phyloP scores from a whole-genome alignment of 768 basidiomycete genomes.

The Lentinula guzmanii region DNA sequence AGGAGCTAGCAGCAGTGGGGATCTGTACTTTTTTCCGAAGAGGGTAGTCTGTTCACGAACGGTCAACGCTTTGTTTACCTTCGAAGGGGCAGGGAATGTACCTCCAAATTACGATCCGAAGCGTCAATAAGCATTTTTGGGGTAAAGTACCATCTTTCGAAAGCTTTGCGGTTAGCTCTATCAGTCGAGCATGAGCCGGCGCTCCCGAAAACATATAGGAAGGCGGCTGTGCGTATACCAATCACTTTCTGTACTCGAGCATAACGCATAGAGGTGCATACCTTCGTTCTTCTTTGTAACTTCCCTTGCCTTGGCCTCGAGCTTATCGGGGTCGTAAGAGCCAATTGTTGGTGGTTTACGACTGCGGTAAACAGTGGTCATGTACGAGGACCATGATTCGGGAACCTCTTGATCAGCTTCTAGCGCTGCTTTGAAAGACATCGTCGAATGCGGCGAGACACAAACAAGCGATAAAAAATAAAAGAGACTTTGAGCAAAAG shows the following conservation, averaged over 20 bases:
- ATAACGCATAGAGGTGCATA: not conserved
- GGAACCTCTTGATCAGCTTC: not conserved
- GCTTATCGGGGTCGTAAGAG: not conserved
- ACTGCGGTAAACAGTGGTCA: not conserved
- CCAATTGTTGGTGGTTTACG: not conserved
- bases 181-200: slow-evolving; percentile 47
- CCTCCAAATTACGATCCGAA: slow-evolving; percentile 33
- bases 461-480: not conserved
- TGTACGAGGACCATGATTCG: not conserved
- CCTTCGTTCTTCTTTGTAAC: not conserved
- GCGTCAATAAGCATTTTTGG: slow-evolving; percentile 26
- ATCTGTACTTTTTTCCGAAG: slow-evolving; percentile 35
- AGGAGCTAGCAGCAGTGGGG: slow-evolving; percentile 27
- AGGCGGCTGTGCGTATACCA: not conserved
- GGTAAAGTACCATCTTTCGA: slow-evolving; percentile 16
- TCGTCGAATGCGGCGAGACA: not conserved
- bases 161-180: slow-evolving; percentile 36
- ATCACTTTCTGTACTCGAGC: not conserved
- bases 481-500: not conserved
- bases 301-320: not conserved
- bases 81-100: not conserved
- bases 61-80: slow-evolving; percentile 18
- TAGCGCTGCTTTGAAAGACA: not conserved
- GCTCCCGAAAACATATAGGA: slow-evolving; percentile 41
- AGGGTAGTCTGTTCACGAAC: slow-evolving; percentile 18